phyloP scores from a whole-genome alignment of 441 rosid species.

The Mallotus repandus region DNA sequence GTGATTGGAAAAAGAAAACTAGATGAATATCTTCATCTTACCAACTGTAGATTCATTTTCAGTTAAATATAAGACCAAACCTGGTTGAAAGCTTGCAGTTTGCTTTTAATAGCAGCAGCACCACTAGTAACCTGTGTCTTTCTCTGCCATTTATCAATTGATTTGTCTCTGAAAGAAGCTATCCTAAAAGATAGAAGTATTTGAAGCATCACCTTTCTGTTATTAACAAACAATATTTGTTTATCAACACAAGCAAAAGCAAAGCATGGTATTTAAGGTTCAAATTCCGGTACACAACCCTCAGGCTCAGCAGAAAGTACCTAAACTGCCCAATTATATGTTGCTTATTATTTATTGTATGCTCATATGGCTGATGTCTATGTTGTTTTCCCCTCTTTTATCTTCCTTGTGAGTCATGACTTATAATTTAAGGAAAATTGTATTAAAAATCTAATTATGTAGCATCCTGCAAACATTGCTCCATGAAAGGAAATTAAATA shows the following conservation, averaged over 20 bases:
- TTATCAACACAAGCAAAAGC: background rate
- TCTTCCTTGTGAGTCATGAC: background rate
- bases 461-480: background rate
- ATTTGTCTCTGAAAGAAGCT: conserved; percentile 76
- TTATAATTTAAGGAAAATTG: background rate
- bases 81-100: conserved; percentile 95
- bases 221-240: conserved; percentile 11
- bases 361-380: background rate
- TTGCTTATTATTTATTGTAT: too few relatives aligned
- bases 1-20: conserved; percentile 24
- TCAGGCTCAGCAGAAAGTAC: too few relatives aligned
- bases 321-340: too few relatives aligned
- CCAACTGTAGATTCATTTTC: conserved; percentile 7
- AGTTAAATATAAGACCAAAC: conserved; percentile 34
- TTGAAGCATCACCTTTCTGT: conserved; percentile 8
- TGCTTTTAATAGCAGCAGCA: conserved; percentile 85
- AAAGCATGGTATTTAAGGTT: background rate
- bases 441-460: background rate
- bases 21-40: conserved; percentile 18
- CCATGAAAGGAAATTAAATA: background rate
- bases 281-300: background rate
- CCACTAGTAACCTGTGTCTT: conserved; percentile 88
- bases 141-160: conserved; percentile 94
- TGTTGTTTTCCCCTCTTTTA: background rate
- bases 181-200: conserved; percentile 50